phyloP scores from a whole-genome alignment of 306 rosid species.

The Cucurbita maxima region DNA sequence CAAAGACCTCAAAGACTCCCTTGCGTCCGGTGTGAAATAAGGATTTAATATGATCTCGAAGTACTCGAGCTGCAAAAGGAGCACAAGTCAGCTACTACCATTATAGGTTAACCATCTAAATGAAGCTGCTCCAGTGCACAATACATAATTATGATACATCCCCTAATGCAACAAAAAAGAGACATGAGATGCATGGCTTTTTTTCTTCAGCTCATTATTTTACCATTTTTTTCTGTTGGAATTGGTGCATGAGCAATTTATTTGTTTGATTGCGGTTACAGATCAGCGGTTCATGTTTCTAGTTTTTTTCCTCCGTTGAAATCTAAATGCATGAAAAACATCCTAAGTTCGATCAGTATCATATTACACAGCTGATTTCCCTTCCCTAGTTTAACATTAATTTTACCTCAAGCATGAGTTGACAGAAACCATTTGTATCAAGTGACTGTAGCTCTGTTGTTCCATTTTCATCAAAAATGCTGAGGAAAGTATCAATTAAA shows the following conservation, averaged over 20 bases:
- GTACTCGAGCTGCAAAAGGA: slow-evolving; percentile 80
- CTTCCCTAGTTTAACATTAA: background rate
- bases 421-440: slow-evolving; percentile 87
- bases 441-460: slow-evolving; percentile 50
- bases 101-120: background rate
- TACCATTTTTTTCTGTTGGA: background rate
- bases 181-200: background rate
- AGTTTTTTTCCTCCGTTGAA: background rate
- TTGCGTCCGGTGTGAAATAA: slow-evolving; percentile 84
- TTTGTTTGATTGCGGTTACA: background rate
- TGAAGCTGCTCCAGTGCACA: slow-evolving; percentile 1
- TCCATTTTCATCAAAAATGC: slow-evolving; percentile 74
- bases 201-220: background rate
- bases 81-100: background rate
- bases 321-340: background rate
- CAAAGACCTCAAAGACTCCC: slow-evolving; percentile 79
- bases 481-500: slow-evolving; percentile 84
- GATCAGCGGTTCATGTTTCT: background rate
- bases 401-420: slow-evolving; percentile 94
- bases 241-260: background rate
- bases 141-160: slow-evolving; percentile 7
- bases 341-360: background rate
- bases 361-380: background rate
- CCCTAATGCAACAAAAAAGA: background rate
- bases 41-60: slow-evolving; percentile 84